Evolutionary conservation across 768 basidiomycete genomes (phyloP).

Genomic region (Termitomyces sp.): DNA sequence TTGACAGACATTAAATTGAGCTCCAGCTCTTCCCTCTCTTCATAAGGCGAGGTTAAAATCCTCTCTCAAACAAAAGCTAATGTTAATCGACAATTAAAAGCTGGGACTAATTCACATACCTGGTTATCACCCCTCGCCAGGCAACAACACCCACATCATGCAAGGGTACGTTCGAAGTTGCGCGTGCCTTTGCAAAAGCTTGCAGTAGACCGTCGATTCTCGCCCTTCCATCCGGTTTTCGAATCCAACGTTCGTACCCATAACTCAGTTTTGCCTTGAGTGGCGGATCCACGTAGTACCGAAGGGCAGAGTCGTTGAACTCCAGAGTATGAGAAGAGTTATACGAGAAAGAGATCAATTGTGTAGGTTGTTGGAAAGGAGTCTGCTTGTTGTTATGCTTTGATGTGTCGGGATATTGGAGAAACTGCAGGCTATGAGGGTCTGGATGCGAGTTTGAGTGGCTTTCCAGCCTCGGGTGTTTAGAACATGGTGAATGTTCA

Average conservation of each 20-base stretch:
- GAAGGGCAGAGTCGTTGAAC: conserved; percentile 65
- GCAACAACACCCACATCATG: conserved; percentile 53
- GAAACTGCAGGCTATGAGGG: background rate
- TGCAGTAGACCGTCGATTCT: conserved; percentile 65
- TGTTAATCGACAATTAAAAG: conserved; percentile 2
- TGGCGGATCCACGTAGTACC: conserved; percentile 70
- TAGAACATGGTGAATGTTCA: background rate
- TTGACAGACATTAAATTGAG: conserved; percentile 77
- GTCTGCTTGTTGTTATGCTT: conserved; percentile 17
- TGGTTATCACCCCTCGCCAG: conserved; percentile 86
- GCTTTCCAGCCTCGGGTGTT: background rate
- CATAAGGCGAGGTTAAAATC: conserved; percentile 79
- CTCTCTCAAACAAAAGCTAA: conserved; percentile 40
- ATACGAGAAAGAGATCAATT: conserved; percentile 71
- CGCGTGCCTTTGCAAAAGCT: conserved; percentile 45
- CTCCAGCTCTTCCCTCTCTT: conserved; percentile 74
- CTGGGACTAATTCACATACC: conserved; percentile 35
- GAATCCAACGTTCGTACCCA: conserved; percentile 72
- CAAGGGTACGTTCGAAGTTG: conserved; percentile 9
- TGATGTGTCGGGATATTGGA: conserved; percentile 18
- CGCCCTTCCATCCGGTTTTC: conserved; percentile 57
- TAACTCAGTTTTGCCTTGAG: conserved; percentile 56
- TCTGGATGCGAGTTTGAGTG: background rate
- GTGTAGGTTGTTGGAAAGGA: conserved; percentile 68
- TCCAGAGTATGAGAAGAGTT: conserved; percentile 48